Base-by-base conservation (phyloP, 2,329 filamentous ascomycete species). In the Colletotrichum sojae region DNA sequence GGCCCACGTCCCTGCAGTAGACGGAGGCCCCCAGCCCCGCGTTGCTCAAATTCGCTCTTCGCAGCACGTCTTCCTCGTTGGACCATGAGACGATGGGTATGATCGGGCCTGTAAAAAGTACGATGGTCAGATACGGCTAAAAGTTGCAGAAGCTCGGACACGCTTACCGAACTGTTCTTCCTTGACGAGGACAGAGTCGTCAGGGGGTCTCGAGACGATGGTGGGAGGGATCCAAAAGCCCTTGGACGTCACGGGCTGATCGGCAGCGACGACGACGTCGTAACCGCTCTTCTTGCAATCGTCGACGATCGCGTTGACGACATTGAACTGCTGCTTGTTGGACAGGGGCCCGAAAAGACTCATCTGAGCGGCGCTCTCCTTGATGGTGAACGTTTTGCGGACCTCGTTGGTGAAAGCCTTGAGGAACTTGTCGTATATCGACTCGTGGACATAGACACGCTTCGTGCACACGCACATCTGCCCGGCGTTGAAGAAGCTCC, bases 281-380 rank as follows among this genome's bases (percentile, higher is more conserved):
- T 83, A 61, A 16, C 68, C 63, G 1, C 64, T 70, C 18, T 52
- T 60, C 22, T 46, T 55, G n/a, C 55, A 64, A 27, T 71, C 69
- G 1, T 69, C 57, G 78, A 59, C 86, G 83, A 89, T 82, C 2
- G 82, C 77, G 70, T 86, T 84, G 56, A 88, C 85, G 18, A 83
- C 82, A 15, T 90, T 85, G 74, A 84, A 92, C 76, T 92, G 91
- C 84, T 88, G 86, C 71, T 83, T 79, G 76, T 92, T 92, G 64
- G 90, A 89, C 2, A 92, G 78, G 0, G 91, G 91, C 0, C 89
- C 87, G 58, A 89, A 67, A 5, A 79, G 64, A 2, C 83, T 36
- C 31, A 36, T 36, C 8, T 62, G 13, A 54, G 63, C n/a, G 55
- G 59, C 59, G 36, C 68, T 51, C 3, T 53, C 45, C 13, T 25